These are phyloP conservation scores for Eleusine indica DNA, from an alignment of 176 grass and related monocot species.

Conservation along the genomic window DNA sequence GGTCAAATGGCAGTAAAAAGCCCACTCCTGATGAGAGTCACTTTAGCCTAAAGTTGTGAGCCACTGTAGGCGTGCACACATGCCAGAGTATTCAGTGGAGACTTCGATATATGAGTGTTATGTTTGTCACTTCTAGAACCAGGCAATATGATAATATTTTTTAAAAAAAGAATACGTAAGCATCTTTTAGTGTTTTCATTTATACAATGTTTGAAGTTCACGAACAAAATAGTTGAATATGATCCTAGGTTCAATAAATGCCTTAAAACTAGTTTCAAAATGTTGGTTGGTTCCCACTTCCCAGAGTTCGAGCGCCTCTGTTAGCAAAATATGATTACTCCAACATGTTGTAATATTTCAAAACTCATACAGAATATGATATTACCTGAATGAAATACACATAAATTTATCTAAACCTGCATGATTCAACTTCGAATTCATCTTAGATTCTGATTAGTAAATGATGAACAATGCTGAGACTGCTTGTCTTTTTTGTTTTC, in stretches of 20 bases:
- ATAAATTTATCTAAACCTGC: not conserved
- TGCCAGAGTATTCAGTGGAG: too few relatives aligned
- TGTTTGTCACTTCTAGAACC: not conserved
- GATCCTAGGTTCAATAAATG: not conserved
- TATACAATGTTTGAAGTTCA: not conserved
- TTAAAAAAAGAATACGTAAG: not conserved
- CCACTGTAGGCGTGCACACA: too few relatives aligned
- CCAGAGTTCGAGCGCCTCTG: not conserved
- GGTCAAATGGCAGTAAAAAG: too few relatives aligned
- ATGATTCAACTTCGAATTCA: not conserved
- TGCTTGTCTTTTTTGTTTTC: not conserved
- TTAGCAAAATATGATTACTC: not conserved
- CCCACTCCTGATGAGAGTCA: too few relatives aligned
- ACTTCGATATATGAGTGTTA: not conserved
- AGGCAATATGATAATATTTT: not conserved
- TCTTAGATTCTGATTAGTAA: not conserved
- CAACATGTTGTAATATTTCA: not conserved
- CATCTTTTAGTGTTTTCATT: not conserved
- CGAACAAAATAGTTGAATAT: not conserved
- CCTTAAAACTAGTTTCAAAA: conserved; percentile 10
- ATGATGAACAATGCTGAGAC: not conserved
- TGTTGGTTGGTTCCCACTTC: not conserved
- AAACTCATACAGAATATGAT: not conserved
- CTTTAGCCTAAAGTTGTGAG: too few relatives aligned
- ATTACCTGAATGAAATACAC: not conserved